phyloP scores from a whole-genome alignment of 140 eudicot genomes.

The Anethum foeniculum region DNA sequence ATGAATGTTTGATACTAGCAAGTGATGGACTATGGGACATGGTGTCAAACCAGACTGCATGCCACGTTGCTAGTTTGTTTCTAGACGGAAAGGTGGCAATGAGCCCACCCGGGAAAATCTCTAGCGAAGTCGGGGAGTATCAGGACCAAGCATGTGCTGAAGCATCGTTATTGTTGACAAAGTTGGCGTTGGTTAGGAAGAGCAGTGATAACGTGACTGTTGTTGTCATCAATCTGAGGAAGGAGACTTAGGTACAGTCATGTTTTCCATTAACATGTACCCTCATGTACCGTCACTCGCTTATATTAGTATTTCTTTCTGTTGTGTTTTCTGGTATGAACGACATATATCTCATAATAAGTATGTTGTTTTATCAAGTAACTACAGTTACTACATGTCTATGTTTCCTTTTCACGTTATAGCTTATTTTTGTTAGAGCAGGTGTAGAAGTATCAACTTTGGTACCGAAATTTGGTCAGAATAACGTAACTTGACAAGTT shows the following conservation, averaged over 20 bases:
- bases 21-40: conserved; percentile 58
- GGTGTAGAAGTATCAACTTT: no score
- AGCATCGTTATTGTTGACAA: conserved; percentile 61
- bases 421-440: no score
- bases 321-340: neutral
- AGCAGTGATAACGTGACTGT: conserved; percentile 66
- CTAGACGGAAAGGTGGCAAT: conserved; percentile 27
- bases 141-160: conserved; percentile 51
- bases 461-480: no score
- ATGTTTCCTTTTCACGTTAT: no score
- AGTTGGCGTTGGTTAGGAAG: conserved; percentile 64
- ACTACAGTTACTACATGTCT: no score
- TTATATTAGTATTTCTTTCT: neutral
- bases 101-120: neutral
- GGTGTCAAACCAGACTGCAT: conserved; percentile 46
- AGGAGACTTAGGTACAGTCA: neutral
- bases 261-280: neutral
- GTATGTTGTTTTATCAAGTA: neutral
- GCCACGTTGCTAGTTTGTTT: conserved; percentile 46
- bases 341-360: no score
- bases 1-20: conserved; percentile 50
- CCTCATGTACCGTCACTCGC: no score
- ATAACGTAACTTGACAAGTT: no score
- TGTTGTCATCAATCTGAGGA: conserved; percentile 51
- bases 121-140: conserved; percentile 16